A percentile compares a stretch with the other conserved stretches of the same genome.
Evolutionary conservation across 495 filamentous ascomycete genomes (phyloP).

Genomic region (Apodospora peruviana): DNA sequence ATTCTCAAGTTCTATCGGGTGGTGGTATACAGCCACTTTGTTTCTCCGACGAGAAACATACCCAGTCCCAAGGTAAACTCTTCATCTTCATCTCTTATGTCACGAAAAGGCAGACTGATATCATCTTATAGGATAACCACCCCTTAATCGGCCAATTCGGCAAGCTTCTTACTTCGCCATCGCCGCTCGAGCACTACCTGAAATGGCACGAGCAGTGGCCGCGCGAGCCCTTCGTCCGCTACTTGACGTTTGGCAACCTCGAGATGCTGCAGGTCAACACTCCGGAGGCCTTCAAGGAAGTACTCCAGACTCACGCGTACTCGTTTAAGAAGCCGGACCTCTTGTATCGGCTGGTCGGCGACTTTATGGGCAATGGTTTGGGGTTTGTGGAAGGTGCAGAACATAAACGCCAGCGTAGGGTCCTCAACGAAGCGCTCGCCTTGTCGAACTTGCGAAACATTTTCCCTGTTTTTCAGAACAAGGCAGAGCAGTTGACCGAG

Average conservation of each 20-base stretch:
- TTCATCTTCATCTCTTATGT: neutral
- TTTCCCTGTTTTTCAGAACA: constrained; percentile 1
- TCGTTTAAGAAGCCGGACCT: constrained; percentile 30
- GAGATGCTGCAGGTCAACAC: constrained; percentile 32
- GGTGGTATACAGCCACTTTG: constrained; percentile 1
- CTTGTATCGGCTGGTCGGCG: constrained; percentile 21
- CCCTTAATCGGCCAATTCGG: constrained; percentile 1
- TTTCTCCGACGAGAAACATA: constrained; percentile 5
- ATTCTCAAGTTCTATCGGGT: neutral
- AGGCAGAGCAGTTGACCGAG: neutral
- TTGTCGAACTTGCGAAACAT: constrained; percentile 9
- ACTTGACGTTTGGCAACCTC: constrained; percentile 24
- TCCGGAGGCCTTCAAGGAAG: constrained; percentile 26
- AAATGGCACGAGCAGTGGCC: constrained; percentile 27
- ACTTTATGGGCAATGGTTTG: constrained; percentile 27
- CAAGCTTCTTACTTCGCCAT: neutral
- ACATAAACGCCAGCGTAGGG: constrained; percentile 25
- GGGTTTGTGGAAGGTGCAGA: constrained; percentile 27
- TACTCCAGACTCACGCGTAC: constrained; percentile 30
- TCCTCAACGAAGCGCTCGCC: constrained; percentile 7
- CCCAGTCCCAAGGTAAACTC: constrained; percentile 1
- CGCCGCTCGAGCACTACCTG: constrained; percentile 4
- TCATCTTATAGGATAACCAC: neutral
- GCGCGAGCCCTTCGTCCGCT: constrained; percentile 32
- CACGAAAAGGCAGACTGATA: neutral